Conservation (phyloP, 1,139 yeast species). For the Torulaspora globosa region DNA sequence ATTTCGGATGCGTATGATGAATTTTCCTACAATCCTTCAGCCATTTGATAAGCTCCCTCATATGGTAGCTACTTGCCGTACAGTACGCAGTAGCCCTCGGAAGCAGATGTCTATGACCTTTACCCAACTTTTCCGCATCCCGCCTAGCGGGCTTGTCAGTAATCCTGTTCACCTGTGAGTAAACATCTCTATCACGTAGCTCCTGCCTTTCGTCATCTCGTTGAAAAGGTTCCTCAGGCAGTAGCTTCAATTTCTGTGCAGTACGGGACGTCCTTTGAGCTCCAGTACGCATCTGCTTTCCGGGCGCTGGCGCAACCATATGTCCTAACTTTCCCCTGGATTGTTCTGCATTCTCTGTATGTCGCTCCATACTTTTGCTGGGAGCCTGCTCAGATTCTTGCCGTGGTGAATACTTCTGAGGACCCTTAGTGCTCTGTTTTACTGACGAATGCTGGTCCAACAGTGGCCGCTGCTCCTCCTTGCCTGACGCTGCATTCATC, state of each 20-base stretch:
- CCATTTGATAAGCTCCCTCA: constrained; percentile 85
- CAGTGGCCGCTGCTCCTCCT: constrained; percentile 7
- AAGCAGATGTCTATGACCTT: constrained; percentile 74
- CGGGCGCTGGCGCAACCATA: constrained; percentile 7
- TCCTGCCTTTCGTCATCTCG: constrained; percentile 39
- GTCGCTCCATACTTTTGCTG: not conserved
- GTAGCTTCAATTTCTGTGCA: constrained; percentile 75
- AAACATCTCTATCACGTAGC: constrained; percentile 52
- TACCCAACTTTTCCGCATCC: constrained; percentile 91
- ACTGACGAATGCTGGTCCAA: not conserved
- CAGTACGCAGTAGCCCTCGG: constrained; percentile 96
- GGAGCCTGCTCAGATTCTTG: not conserved
- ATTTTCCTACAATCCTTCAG: constrained; percentile 69
- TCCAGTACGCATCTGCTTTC: constrained; percentile 46
- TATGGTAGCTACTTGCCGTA: constrained; percentile 86
- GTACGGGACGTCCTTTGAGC: constrained; percentile 88
- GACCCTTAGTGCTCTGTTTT: not conserved
- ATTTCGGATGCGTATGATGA: constrained; percentile 75
- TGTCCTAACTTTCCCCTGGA: not conserved
- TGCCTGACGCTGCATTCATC: constrained; percentile 2
- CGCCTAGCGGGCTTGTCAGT: constrained; percentile 89
- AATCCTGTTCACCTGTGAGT: constrained; percentile 77
- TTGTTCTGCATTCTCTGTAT: not conserved
- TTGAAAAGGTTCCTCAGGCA: constrained; percentile 69
- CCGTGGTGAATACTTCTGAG: constrained; percentile 3